Conservation (phyloP, 495 filamentous ascomycete species). For the Penicillium mononematosum region DNA sequence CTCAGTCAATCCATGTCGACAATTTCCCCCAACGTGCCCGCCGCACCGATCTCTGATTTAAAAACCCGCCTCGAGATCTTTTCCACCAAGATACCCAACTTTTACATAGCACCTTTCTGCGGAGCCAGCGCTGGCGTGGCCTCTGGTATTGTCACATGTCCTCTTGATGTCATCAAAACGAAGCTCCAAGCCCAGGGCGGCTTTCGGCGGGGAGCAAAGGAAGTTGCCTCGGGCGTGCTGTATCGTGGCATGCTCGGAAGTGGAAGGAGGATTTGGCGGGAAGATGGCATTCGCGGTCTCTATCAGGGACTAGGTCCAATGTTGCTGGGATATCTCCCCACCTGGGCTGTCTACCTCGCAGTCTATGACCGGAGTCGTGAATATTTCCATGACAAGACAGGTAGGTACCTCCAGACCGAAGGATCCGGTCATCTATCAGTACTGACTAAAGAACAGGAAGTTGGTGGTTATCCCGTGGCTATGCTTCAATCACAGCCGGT, state of each 20-base stretch:
- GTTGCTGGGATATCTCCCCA: constrained; percentile 91
- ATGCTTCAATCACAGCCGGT: constrained; percentile 85
- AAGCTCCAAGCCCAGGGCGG: constrained; percentile 95
- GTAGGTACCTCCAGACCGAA: constrained; percentile 46
- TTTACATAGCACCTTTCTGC: constrained; percentile 63
- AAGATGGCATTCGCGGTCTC: constrained; percentile 87
- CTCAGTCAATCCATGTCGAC: constrained; percentile 24
- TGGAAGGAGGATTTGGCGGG: constrained; percentile 73
- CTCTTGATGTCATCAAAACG: constrained; percentile 98
- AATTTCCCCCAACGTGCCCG: constrained; percentile 20
- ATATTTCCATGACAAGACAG: constrained; percentile 62
- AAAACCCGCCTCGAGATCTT: constrained; percentile 57
- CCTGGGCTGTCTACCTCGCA: constrained; percentile 96
- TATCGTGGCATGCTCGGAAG: constrained; percentile 89
- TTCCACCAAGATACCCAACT: constrained; percentile 50
- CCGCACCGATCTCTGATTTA: constrained; percentile 30
- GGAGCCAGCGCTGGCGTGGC: constrained; percentile 87
- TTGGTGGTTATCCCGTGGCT: constrained; percentile 60
- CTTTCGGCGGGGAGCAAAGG: constrained; percentile 52
- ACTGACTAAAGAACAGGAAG: constrained; percentile 42
- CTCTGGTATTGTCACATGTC: constrained; percentile 92
- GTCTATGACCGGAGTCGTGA: constrained; percentile 88
- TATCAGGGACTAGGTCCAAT: constrained; percentile 94
- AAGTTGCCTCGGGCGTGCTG: constrained; percentile 48
- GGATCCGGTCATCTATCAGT: neutral